Percentiles rank a stretch among this genome's conserved stretches.
phyloP scores from a whole-genome alignment of 2,329 filamentous ascomycete genomes.

The Taxawa tesnikishii region DNA sequence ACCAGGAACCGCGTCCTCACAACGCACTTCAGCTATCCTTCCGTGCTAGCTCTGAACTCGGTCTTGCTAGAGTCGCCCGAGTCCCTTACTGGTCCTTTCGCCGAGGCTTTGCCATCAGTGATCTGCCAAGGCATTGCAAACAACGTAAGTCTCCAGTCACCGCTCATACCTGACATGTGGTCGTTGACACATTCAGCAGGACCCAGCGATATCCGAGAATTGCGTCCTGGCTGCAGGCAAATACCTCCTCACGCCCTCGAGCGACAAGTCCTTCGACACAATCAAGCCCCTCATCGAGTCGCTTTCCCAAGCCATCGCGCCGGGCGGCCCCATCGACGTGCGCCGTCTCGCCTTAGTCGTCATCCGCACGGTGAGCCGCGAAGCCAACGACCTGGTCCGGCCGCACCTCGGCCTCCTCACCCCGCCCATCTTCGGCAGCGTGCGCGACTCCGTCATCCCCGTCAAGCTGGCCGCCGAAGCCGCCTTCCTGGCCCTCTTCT shows the following conservation, averaged over 20 bases:
- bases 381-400: constrained; percentile 66
- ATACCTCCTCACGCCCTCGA: constrained; percentile 58
- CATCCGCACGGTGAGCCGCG: constrained; percentile 69
- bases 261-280: constrained; percentile 59
- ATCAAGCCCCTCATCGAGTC: constrained; percentile 71
- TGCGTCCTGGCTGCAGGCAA: constrained; percentile 83
- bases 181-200: constrained; percentile 37
- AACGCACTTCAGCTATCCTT: constrained; percentile 61
- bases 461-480: constrained; percentile 93
- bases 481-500: constrained; percentile 83
- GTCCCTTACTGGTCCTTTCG: constrained; percentile 54
- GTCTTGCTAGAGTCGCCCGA: constrained; percentile 70
- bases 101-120: constrained; percentile 62
- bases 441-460: constrained; percentile 84
- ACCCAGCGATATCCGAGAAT: constrained; percentile 73
- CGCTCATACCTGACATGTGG: constrained; percentile 8
- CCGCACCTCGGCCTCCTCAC: constrained; percentile 73
- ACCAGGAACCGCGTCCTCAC: constrained; percentile 58
- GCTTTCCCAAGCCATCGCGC: constrained; percentile 55
- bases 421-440: constrained; percentile 73
- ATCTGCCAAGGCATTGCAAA: constrained; percentile 69
- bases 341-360: constrained; percentile 80
- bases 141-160: constrained; percentile 45
- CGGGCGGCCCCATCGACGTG: constrained; percentile 68
- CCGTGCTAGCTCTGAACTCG: constrained; percentile 77